A percentile compares a stretch with the other conserved stretches of the same genome.
Conservation (phyloP, 257 asterid genomes). For the Forsythia suspensa region DNA sequence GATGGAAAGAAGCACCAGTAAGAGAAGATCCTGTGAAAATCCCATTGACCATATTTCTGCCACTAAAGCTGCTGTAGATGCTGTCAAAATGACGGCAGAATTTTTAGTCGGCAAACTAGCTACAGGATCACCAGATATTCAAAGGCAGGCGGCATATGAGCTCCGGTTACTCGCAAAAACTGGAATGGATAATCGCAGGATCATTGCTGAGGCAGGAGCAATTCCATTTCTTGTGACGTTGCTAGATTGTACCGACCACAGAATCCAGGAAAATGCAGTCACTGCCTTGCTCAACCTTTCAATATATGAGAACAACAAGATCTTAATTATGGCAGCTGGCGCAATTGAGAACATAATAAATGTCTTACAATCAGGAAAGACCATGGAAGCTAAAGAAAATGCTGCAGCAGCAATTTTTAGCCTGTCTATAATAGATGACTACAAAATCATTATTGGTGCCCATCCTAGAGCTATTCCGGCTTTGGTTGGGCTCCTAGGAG, state of each 20-base stretch:
- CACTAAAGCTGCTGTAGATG: conserved; percentile 61
- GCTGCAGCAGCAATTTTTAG: conserved; percentile 91
- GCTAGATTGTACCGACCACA: conserved; percentile 48
- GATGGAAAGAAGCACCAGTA: conserved; percentile 39
- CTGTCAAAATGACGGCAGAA: conserved; percentile 80
- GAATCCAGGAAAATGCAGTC: conserved; percentile 83
- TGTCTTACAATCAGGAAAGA: conserved; percentile 55
- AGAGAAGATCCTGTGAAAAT: conserved; percentile 44
- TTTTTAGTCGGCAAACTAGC: conserved; percentile 79
- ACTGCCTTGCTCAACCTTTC: conserved; percentile 87
- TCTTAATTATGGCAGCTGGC: conserved; percentile 73
- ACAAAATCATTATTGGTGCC: conserved; percentile 61
- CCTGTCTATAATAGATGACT: conserved; percentile 64
- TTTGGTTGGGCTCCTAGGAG: conserved; percentile 62
- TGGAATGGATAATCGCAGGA: conserved; percentile 88
- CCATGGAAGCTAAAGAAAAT: conserved; percentile 80
- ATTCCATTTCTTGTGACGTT: conserved; percentile 74
- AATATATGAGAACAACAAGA: conserved; percentile 74
- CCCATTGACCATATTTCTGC: conserved; percentile 71
- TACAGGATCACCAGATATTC: conserved; percentile 74
- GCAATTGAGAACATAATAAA: conserved; percentile 57
- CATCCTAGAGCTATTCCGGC: conserved; percentile 63
- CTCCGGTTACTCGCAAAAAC: conserved; percentile 74
- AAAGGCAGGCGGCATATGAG: conserved; percentile 84
- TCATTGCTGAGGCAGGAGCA: conserved; percentile 85